phyloP scores from a whole-genome alignment of 163 green algal species.

The Chlamydomonas reinhardtii region DNA sequence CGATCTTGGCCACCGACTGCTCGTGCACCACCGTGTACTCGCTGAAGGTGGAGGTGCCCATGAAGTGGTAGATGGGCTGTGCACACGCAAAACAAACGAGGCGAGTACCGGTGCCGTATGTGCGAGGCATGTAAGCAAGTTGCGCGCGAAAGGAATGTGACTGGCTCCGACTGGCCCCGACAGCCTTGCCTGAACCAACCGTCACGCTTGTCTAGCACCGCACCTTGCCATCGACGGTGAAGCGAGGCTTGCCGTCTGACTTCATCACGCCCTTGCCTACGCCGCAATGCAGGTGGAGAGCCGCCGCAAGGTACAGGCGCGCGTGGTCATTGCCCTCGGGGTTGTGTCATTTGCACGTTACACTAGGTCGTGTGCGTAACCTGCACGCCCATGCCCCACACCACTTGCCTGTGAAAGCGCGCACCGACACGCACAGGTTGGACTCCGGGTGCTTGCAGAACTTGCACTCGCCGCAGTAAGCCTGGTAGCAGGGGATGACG shows the following conservation, averaged over 20 bases:
- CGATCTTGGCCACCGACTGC: slow-evolving; percentile 95
- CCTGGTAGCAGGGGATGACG: slow-evolving; percentile 97
- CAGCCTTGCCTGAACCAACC: neutral
- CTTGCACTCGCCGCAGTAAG: slow-evolving; percentile 91
- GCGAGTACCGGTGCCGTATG: no score
- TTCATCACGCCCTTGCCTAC: slow-evolving; percentile 94
- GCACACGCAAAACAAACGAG: neutral
- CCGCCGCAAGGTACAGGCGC: no score
- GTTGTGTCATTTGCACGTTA: no score
- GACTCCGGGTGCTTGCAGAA: slow-evolving; percentile 96
- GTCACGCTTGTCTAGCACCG: neutral
- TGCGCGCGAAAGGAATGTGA: no score
- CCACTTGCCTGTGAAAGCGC: slow-evolving; percentile 82
- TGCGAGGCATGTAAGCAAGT: neutral
- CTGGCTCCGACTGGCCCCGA: no score
- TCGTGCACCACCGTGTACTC: slow-evolving; percentile 99
- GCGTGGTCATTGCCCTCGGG: no score
- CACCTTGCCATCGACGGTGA: slow-evolving; percentile 88
- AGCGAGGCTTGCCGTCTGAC: slow-evolving; percentile 85
- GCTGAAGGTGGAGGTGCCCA: slow-evolving; percentile 94
- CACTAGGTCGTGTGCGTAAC: no score
- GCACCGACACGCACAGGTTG: slow-evolving; percentile 95
- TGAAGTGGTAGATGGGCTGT: slow-evolving; percentile 97
- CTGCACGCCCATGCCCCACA: no score
- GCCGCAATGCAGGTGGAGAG: no score